Conservation (phyloP, 148 eudicot genomes). For the Rhododendron griersonianum region DNA sequence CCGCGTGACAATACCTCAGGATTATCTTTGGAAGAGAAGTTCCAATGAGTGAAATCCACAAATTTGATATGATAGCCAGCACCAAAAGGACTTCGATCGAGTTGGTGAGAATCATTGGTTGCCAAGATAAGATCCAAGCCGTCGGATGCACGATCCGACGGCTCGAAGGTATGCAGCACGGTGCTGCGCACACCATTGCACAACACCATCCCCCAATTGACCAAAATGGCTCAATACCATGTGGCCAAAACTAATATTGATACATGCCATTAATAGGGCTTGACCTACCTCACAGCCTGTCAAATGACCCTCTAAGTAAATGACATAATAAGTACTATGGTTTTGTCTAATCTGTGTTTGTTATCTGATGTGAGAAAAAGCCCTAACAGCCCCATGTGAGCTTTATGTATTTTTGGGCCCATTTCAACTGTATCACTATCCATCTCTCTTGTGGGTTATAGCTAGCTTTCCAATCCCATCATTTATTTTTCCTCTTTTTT, state of each 20-base stretch:
- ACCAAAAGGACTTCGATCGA: too few relatives aligned
- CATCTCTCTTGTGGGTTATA: background rate
- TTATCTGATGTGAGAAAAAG: background rate
- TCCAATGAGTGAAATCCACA: background rate
- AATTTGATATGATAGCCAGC: background rate
- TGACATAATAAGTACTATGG: background rate
- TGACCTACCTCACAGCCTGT: slow-evolving; percentile 23
- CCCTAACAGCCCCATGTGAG: slow-evolving; percentile 27
- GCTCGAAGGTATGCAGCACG: too few relatives aligned
- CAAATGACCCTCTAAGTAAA: slow-evolving; percentile 10
- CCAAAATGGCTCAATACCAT: background rate
- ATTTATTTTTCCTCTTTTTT: background rate
- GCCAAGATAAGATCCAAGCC: too few relatives aligned
- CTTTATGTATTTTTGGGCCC: slow-evolving; percentile 14
- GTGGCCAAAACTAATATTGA: background rate
- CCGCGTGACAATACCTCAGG: background rate
- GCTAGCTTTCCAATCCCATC: background rate
- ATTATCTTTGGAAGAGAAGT: background rate
- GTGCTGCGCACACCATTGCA: too few relatives aligned
- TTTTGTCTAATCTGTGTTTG: background rate
- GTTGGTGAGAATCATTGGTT: too few relatives aligned
- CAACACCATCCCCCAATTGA: too few relatives aligned
- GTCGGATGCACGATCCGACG: too few relatives aligned
- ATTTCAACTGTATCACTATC: slow-evolving; percentile 2
- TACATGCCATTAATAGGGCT: slow-evolving; percentile 11